Evolutionary conservation across 2,329 filamentous ascomycete genomes (phyloP).

Genomic region (Fusarium mexicanum): DNA sequence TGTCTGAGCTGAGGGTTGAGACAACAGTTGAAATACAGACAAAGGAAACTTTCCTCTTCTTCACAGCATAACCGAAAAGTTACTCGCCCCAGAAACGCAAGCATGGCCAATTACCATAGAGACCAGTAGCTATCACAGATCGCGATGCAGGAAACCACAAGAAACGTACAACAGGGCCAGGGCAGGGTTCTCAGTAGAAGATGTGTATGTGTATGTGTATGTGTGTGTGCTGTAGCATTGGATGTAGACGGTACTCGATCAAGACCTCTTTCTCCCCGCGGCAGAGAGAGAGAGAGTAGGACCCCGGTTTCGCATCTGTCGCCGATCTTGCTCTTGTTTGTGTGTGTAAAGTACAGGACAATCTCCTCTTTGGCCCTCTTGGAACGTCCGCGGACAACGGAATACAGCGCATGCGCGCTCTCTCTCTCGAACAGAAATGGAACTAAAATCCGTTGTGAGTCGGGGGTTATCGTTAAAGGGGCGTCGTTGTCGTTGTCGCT

Average conservation of each 20-base stretch:
- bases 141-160: conserved; percentile 19
- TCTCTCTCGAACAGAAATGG: neutral
- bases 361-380: neutral
- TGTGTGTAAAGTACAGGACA: neutral
- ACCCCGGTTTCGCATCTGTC: conserved; percentile 21
- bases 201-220: neutral
- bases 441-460: neutral
- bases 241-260: conserved; percentile 22
- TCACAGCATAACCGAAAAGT: neutral
- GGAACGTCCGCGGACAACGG: neutral
- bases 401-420: neutral
- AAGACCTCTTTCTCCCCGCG: conserved; percentile 8
- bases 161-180: neutral
- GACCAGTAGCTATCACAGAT: conserved; percentile 13
- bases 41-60: conserved; percentile 1
- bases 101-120: conserved; percentile 16
- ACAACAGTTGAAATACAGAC: neutral
- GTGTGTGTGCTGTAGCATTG: neutral
- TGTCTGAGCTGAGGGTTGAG: neutral
- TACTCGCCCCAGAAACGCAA: conserved; percentile 2
- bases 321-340: conserved; percentile 16
- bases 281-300: neutral
- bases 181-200: conserved; percentile 2
- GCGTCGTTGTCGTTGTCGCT: neutral
- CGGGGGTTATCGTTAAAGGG: neutral